Conservation (phyloP, 2,329 filamentous ascomycete species). For the Calcarisporium arbuscula region DNA sequence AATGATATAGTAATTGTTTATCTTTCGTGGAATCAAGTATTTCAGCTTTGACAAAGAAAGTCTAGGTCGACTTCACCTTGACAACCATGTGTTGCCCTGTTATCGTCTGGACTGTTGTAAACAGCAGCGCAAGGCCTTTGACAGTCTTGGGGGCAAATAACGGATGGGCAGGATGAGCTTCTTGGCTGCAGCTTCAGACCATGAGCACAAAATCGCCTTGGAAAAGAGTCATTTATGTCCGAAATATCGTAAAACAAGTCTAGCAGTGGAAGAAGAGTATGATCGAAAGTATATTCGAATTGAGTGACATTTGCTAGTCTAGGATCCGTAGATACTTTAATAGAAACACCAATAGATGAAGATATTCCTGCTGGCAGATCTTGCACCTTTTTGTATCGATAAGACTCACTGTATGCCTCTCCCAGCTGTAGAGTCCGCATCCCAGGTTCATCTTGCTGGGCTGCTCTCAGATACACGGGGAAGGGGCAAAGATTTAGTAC, state of each 20-base stretch:
- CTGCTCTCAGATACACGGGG: not conserved
- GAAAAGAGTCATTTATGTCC: not conserved
- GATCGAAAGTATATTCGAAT: not conserved
- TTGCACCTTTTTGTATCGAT: not conserved
- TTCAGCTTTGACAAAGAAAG: not conserved
- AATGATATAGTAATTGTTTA: too few species aligned
- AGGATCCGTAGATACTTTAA: not conserved
- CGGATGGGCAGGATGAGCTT: not conserved
- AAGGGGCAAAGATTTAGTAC: not conserved
- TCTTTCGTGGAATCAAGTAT: too few species aligned
- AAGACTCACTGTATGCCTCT: not conserved
- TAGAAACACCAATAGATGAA: not conserved
- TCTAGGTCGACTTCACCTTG: not conserved
- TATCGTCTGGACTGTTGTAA: not conserved
- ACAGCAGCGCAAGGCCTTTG: not conserved
- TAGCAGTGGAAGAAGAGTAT: not conserved
- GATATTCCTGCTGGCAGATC: not conserved
- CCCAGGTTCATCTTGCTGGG: not conserved
- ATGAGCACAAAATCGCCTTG: not conserved
- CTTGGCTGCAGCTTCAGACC: not conserved
- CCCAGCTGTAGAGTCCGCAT: not conserved
- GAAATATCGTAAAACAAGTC: slow-evolving; percentile 1
- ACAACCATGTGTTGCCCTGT: not conserved
- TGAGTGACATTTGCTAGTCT: not conserved
- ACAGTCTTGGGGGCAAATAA: not conserved